Base-by-base conservation (phyloP, 2,329 filamentous ascomycete genomes). In the Drechslerella dactyloides region DNA sequence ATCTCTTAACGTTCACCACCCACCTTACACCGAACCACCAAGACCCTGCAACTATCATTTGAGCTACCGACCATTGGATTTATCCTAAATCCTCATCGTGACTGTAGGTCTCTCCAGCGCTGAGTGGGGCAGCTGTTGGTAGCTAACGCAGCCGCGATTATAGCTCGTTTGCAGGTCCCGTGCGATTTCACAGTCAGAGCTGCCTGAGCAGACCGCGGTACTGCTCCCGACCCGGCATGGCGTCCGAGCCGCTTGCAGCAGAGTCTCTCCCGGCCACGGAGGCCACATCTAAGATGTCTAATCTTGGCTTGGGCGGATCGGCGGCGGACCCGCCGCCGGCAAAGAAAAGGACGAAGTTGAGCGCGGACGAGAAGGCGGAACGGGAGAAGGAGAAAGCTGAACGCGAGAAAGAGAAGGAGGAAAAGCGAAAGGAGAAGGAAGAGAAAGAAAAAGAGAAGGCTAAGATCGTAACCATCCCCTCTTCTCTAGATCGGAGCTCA, bases 371-470 rank as follows among this genome's bases (percentile, higher is more conserved):
- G 44, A 77, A 77, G 24, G 79, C 57, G 1, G 52, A 70, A 37
- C 64, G 81, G 27, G 82, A 83, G 72, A 81, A 81, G 69, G 84
- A 84, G 77, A 82, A 80, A 60, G 79, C 81, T 58, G 75, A 81
- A 11, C 80, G 81, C 13, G 79, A 80, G 40, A 80, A 80, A 63
- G 81, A 81, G 64, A 82, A 83, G 64, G 81, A 81, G 60, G 80
- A 75, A 8, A 33, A 33, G 27, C 3, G 27, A 37, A 80, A 80
- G 63, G 81, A 81, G 64, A 82, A 83, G 65, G 81, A 81, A 59
- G 80, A 75, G 79, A 76, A 78, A 56, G 63, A 76, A 79, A 48
- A 82, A 84, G 82, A 83, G 23, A 85, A 81, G 74, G 85, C 77
- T 33, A 80, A 77, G 60, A 76, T 77, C 13, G 74, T 75, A 75